Base-by-base conservation (phyloP, 1,284 basidiomycete species). In the Pseudozyma flocculosa region DNA sequence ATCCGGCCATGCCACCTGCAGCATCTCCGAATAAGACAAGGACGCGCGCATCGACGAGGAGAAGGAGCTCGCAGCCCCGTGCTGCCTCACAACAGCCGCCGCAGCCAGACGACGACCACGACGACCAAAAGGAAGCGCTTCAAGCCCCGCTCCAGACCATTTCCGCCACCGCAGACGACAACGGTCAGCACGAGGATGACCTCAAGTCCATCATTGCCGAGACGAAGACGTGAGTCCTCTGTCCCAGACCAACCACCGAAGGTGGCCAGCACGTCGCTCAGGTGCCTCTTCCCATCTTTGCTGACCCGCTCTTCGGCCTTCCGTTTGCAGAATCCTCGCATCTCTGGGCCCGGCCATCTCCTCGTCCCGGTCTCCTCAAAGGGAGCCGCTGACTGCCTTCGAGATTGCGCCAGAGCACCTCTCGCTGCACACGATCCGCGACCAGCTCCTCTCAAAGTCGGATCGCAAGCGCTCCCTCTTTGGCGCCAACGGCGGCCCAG, bases 391-490 rank as follows among this genome's bases (percentile, higher is more conserved):
- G 26, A 60, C 47, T 30, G 61, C 61, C 4, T 64, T 64, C 50
- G 57, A 64, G 13, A 64, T 64, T 37, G 53, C 61, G 3, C 61
- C 61, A 4, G 61, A 64, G 42, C 60, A 60, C 18, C 57, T 64
- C 14, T 64, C 61, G 15, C 43, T 64, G 18, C 61, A 64, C 43
- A 60, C 61, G 2, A 40, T 64, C 2, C 61, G 61, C 30, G 61
- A 64, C 36, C 61, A 64, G 48, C 46, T 64, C 5, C 57, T 64
- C 13, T 60, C 57, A 21, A 64, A 64, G 32, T 52, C 61, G 3
- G 57, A 64, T 37, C 61, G 57, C 53, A 52, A 54, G 17, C 61
- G 56, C 17, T 51, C 45, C 4, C 51, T 59, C 1, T 64, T 59
- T 40, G 56, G 56, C 23, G 61, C 56, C 40, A 56, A 54, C 19